Percentiles rank a stretch among this genome's conserved stretches.
phyloP scores from a whole-genome alignment of 768 basidiomycete species.

The Phlegmacium glaucopus region DNA sequence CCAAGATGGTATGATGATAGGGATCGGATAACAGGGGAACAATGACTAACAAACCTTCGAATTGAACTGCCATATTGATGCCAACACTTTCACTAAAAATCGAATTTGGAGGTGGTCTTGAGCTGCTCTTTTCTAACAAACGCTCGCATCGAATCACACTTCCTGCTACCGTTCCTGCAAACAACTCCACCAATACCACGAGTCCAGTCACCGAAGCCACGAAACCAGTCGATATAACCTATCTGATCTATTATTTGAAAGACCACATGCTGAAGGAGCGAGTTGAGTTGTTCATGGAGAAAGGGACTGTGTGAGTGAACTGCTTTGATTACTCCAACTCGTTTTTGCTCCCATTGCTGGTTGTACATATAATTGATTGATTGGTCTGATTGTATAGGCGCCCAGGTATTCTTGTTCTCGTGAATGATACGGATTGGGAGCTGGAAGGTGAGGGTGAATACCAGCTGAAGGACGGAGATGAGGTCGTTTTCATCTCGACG shows the following conservation, averaged over 20 bases:
- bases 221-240: slow-evolving; percentile 61
- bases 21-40: too few relatives aligned
- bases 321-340: background rate
- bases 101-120: slow-evolving; percentile 84
- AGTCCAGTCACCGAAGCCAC: slow-evolving; percentile 18
- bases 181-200: slow-evolving; percentile 27
- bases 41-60: too few relatives aligned
- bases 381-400: slow-evolving; percentile 48
- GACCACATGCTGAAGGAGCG: slow-evolving; percentile 79
- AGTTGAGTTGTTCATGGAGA: slow-evolving; percentile 86
- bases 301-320: slow-evolving; percentile 72
- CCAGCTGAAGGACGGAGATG: slow-evolving; percentile 70
- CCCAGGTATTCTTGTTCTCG: slow-evolving; percentile 93
- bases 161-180: slow-evolving; percentile 40
- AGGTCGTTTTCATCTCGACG: slow-evolving; percentile 96
- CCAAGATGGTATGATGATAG: too few relatives aligned
- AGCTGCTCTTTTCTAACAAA: slow-evolving; percentile 75
- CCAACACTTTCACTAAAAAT: slow-evolving; percentile 48
- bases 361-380: too few relatives aligned
- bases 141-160: slow-evolving; percentile 56
- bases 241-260: slow-evolving; percentile 76
- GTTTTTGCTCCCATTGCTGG: background rate
- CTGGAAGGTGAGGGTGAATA: slow-evolving; percentile 93
- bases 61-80: too few relatives aligned
- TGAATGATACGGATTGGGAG: slow-evolving; percentile 98